These are phyloP conservation scores for Diaporthe ilicicola DNA, from an alignment of 2,329 filamentous ascomycete genomes.

Conservation along the genomic window DNA sequence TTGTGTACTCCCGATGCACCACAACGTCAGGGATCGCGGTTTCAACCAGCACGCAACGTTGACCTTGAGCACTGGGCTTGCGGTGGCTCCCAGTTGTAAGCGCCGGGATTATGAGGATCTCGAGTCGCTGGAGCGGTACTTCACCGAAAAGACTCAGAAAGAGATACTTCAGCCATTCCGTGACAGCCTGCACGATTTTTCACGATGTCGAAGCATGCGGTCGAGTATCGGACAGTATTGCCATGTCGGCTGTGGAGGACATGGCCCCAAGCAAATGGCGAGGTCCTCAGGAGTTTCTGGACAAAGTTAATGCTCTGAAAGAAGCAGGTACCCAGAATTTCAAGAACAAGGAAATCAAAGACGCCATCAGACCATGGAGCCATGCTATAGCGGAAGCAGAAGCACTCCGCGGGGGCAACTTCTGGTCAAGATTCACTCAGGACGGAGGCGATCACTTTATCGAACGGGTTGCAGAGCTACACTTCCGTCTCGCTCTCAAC, in stretches of 20 bases:
- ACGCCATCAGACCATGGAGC: neutral
- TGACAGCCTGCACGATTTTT: accelerated
- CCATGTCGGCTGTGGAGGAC: neutral
- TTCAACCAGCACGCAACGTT: neutral
- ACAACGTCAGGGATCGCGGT: too few species aligned
- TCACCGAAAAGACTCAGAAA: neutral
- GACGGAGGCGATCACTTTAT: neutral
- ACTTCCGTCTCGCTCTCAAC: neutral
- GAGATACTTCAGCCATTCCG: neutral
- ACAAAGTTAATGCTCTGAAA: neutral
- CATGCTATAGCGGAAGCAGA: neutral
- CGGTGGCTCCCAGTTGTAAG: neutral
- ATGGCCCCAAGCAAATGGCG: neutral
- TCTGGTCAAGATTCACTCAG: neutral
- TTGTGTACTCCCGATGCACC: neutral
- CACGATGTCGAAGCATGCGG: neutral
- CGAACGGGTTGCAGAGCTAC: neutral
- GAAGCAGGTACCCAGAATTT: neutral
- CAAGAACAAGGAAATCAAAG: accelerated
- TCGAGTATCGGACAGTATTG: neutral
- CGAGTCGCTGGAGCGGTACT: neutral
- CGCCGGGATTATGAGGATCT: neutral
- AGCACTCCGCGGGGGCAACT: neutral
- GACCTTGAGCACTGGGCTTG: neutral
- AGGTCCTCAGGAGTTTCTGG: neutral